These are phyloP conservation scores for Zygosaccharomyces sapae DNA, from an alignment of 1,139 yeast species.

Conservation along the genomic window DNA sequence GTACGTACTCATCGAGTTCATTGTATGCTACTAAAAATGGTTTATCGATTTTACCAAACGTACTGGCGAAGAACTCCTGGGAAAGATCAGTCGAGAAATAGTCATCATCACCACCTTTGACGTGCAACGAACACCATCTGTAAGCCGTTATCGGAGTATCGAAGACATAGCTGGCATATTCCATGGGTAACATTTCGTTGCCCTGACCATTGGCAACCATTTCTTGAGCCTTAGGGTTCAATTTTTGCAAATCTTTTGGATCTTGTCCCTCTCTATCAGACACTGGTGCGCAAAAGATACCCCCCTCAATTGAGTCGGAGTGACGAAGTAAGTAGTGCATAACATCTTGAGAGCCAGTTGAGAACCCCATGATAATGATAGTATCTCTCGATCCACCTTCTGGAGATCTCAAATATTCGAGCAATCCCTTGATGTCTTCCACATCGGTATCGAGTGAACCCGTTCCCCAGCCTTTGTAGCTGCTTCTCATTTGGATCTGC, in stretches of 20 bases:
- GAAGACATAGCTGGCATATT: constrained; percentile 43
- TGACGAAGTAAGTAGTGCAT: constrained; percentile 52
- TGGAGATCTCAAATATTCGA: constrained; percentile 48
- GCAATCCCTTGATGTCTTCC: constrained; percentile 51
- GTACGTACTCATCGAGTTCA: constrained; percentile 65
- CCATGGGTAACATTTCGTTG: constrained; percentile 49
- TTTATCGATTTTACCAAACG: constrained; percentile 55
- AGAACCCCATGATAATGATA: constrained; percentile 72
- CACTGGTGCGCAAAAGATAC: constrained; percentile 67
- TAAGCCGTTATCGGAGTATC: constrained; percentile 61
- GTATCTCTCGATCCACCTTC: constrained; percentile 44
- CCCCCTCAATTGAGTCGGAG: constrained; percentile 49
- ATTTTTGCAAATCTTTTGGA: constrained; percentile 30
- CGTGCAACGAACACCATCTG: constrained; percentile 60
- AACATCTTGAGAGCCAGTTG: constrained; percentile 80
- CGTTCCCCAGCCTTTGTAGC: constrained; percentile 73
- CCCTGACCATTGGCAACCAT: constrained; percentile 46
- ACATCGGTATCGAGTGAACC: constrained; percentile 61
- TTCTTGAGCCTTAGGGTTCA: constrained; percentile 40
- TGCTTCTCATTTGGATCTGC: constrained; percentile 59
- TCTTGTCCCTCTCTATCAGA: constrained; percentile 59
- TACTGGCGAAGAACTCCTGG: constrained; percentile 39
- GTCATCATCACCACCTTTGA: constrained; percentile 70
- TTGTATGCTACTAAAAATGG: constrained; percentile 54
- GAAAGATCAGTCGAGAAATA: constrained; percentile 65